Conservation (phyloP, 805 yeast genomes). For the Saccharomycopsis oosterbeekiorum region DNA sequence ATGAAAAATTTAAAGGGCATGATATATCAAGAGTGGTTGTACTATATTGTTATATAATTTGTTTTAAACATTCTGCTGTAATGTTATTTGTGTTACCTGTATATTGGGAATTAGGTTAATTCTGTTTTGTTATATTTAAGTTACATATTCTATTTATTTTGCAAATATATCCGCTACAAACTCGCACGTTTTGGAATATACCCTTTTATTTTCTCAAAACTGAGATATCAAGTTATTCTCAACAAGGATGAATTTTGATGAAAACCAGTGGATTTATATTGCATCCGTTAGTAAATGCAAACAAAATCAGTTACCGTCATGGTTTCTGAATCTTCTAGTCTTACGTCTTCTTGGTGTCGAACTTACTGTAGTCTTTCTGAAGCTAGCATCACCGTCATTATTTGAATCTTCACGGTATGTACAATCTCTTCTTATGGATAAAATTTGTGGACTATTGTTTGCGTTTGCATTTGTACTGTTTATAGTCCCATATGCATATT, state of each 20-base stretch:
- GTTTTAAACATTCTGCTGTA: background rate
- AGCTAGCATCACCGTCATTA: background rate
- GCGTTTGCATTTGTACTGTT: background rate
- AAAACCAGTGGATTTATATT: background rate
- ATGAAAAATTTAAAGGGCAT: no score
- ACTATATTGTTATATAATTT: background rate
- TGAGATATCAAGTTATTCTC: background rate
- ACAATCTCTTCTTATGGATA: background rate
- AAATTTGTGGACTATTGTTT: background rate
- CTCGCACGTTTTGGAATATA: background rate
- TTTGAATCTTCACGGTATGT: background rate
- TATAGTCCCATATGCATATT: background rate
- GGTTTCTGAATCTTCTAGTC: slow-evolving; percentile 3
- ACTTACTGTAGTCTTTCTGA: background rate
- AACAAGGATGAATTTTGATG: background rate
- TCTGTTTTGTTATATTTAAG: background rate
- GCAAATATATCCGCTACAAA: background rate
- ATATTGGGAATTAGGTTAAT: background rate
- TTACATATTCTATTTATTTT: background rate
- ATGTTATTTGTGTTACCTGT: background rate
- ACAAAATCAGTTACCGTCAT: background rate
- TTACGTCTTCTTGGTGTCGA: slow-evolving; percentile 14
- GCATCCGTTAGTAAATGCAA: background rate
- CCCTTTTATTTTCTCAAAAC: background rate
- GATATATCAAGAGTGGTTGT: background rate